phyloP scores from a whole-genome alignment of 495 filamentous ascomycete genomes.

The Tuber aestivum region DNA sequence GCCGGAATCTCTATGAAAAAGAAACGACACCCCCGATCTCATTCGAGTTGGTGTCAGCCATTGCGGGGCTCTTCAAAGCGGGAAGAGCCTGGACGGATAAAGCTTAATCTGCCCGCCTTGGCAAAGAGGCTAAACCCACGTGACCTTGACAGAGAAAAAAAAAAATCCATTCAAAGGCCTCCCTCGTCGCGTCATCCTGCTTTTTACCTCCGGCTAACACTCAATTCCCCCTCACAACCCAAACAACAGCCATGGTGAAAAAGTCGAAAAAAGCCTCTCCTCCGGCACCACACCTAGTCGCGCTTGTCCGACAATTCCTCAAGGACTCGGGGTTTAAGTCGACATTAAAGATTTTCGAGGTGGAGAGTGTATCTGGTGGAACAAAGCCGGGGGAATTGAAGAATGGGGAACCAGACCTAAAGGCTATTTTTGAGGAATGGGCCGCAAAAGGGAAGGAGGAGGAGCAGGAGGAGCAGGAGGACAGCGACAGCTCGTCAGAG shows the following conservation, averaged over 20 bases:
- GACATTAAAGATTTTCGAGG: slow-evolving; percentile 32
- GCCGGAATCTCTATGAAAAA: background rate
- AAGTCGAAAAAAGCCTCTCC: slow-evolving; percentile 22
- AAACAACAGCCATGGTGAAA: slow-evolving; percentile 16
- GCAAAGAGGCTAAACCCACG: background rate
- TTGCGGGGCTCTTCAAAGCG: background rate
- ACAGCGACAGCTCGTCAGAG: slow-evolving; percentile 34
- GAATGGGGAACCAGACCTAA: slow-evolving; percentile 17
- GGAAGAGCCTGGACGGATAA: background rate
- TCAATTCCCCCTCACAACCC: background rate
- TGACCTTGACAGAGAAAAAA: background rate
- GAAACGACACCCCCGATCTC: background rate
- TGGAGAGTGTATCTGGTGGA: slow-evolving; percentile 16
- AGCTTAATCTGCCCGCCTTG: background rate
- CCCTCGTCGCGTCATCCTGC: background rate
- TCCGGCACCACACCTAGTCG: slow-evolving; percentile 30
- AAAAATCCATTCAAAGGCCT: background rate
- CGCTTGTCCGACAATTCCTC: slow-evolving; percentile 37
- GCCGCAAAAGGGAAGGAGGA: slow-evolving; percentile 12
- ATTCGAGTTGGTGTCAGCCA: background rate
- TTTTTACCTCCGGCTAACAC: background rate
- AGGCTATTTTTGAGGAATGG: slow-evolving; percentile 31
- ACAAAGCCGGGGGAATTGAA: slow-evolving; percentile 24
- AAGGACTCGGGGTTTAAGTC: slow-evolving; percentile 32
- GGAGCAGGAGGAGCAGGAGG: slow-evolving; percentile 6